Base-by-base conservation (phyloP, 1,139 yeast species). In the Pneumocystis oryctolagi region DNA sequence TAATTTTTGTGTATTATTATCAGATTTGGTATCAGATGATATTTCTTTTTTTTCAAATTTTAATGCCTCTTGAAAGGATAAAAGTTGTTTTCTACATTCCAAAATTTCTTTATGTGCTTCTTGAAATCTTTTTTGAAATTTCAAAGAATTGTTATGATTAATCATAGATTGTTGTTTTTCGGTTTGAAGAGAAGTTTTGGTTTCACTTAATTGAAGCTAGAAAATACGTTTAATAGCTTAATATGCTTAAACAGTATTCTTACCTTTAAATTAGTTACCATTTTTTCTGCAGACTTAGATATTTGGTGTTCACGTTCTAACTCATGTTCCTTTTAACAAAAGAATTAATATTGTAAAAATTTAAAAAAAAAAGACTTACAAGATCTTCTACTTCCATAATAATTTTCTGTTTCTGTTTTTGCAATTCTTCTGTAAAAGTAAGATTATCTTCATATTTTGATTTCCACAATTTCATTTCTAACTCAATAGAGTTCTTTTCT, bases 381-480 rank as follows among this genome's bases (percentile, higher is more conserved):
- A 47, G 55, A n/a, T 47, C 55, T 47, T 47, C 55, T 25, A 20
- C 28, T 47, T 47, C 55, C 31, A 47, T 47, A 25, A n/a, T 47
- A 47, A 47, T 18, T 12, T 31, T 47, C 20, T 47, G 31, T 14
- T 47, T 47, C 16, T 47, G 55, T 47, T 47, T 47, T 14, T 47
- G 55, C 12, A 47, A 47, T 20, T 47, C 55, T 5, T 47, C 55
- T 14, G 4, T 47, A 18, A 47, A 25, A 47, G 30, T 8, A 25
- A 28, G 6, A 47, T 47, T 47, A 12, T 47, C 55, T 47, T 47
- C 55, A 18, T 47, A 25, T n/a, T 47, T 47, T 3, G 55, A 47
- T 47, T 47, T 60, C 60, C 61, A 42, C 25, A 59, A 58, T 16
- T 53, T 40, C n/a, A 60, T 32, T 47, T 63, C 60, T 25, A 14